Conservation (phyloP, 1,284 basidiomycete species). For the Mycena sp. region DNA sequence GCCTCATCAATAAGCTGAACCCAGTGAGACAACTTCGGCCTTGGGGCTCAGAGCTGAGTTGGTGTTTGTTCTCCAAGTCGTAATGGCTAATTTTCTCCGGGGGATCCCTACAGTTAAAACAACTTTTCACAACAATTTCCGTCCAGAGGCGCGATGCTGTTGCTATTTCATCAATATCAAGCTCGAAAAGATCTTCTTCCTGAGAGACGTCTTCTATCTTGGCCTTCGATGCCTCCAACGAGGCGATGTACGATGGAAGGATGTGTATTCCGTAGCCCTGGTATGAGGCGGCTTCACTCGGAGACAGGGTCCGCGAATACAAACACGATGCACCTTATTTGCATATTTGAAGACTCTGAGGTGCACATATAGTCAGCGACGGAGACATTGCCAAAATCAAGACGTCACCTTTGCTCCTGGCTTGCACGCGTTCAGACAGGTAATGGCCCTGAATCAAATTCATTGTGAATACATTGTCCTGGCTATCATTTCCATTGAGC, state of each 20-base stretch:
- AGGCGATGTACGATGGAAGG: constrained; percentile 28
- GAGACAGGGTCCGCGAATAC: background rate
- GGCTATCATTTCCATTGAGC: no score
- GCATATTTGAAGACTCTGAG: constrained; percentile 34
- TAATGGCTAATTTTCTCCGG: constrained; percentile 1
- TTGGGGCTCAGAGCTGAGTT: constrained; percentile 22
- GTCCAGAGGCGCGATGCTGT: constrained; percentile 23
- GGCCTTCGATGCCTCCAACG: constrained; percentile 14
- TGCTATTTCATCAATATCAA: constrained; percentile 15
- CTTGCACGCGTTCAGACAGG: constrained; percentile 22
- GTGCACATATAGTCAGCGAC: constrained; percentile 11
- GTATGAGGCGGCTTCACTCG: background rate
- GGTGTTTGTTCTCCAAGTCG: constrained; percentile 24
- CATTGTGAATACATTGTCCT: constrained; percentile 27
- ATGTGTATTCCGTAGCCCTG: constrained; percentile 31
- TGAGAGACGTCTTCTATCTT: background rate
- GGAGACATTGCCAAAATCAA: background rate
- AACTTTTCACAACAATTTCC: background rate
- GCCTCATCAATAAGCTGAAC: constrained; percentile 30
- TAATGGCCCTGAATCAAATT: constrained; percentile 25
- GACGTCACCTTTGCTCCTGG: constrained; percentile 16
- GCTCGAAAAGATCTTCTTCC: constrained; percentile 11
- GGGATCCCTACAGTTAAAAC: background rate
- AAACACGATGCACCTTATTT: constrained; percentile 1
- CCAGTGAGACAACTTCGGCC: constrained; percentile 26